Conservation (phyloP, 2,329 filamentous ascomycete genomes). For the Hypoxylon sp. region DNA sequence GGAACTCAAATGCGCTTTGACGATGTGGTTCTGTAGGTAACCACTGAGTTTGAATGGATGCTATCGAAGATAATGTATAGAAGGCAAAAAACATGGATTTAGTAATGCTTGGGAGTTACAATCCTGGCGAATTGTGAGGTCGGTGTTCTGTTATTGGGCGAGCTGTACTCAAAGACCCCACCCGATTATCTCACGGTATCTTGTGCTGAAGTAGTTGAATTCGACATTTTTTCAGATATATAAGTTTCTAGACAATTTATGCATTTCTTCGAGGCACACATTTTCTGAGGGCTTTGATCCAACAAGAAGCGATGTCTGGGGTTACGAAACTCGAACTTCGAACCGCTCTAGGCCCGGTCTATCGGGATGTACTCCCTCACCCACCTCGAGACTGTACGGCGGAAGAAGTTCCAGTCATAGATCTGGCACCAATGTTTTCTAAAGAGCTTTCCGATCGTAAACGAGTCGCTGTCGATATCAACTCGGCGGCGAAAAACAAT, state of each 20-base stretch:
- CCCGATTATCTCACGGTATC: conserved; percentile 16
- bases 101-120: background rate
- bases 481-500: conserved; percentile 56
- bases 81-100: too few species aligned
- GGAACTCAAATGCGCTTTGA: too few species aligned
- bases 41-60: background rate
- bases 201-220: background rate
- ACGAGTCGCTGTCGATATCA: conserved; percentile 53
- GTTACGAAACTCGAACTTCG: conserved; percentile 45
- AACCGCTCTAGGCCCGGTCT: conserved; percentile 46
- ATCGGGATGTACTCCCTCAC: conserved; percentile 45
- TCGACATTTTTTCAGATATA: conserved; percentile 10
- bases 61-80: too few species aligned
- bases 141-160: conserved; percentile 14
- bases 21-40: conserved; percentile 1
- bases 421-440: conserved; percentile 55
- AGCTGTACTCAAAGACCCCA: conserved; percentile 17
- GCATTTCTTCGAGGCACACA: too few species aligned
- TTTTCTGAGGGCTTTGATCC: too few species aligned
- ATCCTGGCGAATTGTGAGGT: conserved; percentile 6
- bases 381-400: conserved; percentile 45
- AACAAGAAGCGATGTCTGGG: conserved; percentile 42
- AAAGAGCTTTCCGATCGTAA: conserved; percentile 48
- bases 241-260: too few species aligned
- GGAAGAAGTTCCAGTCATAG: conserved; percentile 63